phyloP scores from a whole-genome alignment of 805 yeast genomes.

The Kodamaea leandrae region DNA sequence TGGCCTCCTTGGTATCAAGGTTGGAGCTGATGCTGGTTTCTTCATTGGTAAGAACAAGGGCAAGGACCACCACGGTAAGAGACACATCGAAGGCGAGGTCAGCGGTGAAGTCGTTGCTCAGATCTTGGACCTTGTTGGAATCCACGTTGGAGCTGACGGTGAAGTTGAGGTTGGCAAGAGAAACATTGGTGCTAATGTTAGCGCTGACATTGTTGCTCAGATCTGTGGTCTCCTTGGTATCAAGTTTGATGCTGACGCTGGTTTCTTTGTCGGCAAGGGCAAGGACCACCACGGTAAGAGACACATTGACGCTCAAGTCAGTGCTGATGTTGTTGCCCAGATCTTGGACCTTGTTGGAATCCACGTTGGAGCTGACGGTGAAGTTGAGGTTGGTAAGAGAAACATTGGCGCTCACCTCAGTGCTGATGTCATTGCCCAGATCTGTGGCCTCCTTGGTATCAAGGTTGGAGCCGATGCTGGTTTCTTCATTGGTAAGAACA shows the following conservation, averaged over 20 bases:
- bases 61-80: no score
- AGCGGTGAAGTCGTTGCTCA: slow-evolving; percentile 14
- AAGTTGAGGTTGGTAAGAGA: slow-evolving; percentile 9
- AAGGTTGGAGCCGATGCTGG: slow-evolving; percentile 14
- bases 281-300: no score
- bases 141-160: slow-evolving; percentile 11
- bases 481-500: not conserved
- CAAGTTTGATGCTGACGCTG: slow-evolving; percentile 9
- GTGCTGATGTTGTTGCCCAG: slow-evolving; percentile 4
- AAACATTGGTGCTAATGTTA: slow-evolving; percentile 12
- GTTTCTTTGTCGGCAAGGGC: slow-evolving; percentile 6
- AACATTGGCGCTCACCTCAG: slow-evolving; percentile 11
- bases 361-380: slow-evolving; percentile 2
- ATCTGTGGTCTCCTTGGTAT: slow-evolving; percentile 11
- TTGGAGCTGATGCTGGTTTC: slow-evolving; percentile 2
- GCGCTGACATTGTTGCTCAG: slow-evolving; percentile 8
- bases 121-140: slow-evolving; percentile 10
- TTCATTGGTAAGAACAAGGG: no score
- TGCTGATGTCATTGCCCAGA: slow-evolving; percentile 15
- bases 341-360: slow-evolving; percentile 1
- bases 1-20: slow-evolving; percentile 4
- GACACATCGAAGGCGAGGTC: slow-evolving; percentile 5
- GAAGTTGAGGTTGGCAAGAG: slow-evolving; percentile 8
- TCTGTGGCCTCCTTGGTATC: slow-evolving; percentile 8
- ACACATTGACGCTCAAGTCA: slow-evolving; percentile 13